Percentiles rank a stretch among this genome's conserved stretches.
phyloP scores from a whole-genome alignment of 148 eudicot genomes.

The Rhododendron ferrugineum region DNA sequence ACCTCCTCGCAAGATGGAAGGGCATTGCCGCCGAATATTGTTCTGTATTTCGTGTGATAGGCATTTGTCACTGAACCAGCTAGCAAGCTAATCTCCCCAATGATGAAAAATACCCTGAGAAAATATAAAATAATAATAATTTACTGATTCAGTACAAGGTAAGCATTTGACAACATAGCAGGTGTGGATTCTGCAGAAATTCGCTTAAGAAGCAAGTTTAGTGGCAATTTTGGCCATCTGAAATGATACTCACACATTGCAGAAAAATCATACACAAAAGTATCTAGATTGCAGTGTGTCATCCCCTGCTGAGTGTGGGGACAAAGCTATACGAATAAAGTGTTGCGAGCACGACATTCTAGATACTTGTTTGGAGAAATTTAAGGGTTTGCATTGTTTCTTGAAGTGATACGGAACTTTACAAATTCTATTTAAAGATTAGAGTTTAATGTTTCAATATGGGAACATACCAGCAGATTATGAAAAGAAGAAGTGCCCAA shows the following conservation, averaged over 20 bases:
- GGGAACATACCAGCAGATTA: conserved; percentile 66
- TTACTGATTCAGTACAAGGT: background rate
- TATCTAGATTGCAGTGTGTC: background rate
- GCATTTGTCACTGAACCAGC: conserved; percentile 60
- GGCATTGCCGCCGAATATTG: conserved; percentile 28
- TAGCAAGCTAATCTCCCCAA: conserved; percentile 46
- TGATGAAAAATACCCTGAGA: conserved; percentile 12
- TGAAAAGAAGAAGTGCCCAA: conserved; percentile 74
- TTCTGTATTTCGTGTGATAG: conserved; percentile 60
- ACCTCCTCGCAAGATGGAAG: conserved; percentile 71
- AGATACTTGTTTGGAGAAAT: background rate
- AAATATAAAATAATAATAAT: background rate
- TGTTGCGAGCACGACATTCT: background rate
- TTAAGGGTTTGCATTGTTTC: background rate
- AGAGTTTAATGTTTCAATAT: background rate
- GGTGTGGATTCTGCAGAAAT: background rate
- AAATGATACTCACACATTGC: background rate
- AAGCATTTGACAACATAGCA: background rate
- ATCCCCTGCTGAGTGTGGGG: background rate
- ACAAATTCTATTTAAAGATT: background rate
- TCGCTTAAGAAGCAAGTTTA: background rate
- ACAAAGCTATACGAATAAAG: background rate
- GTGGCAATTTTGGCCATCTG: background rate
- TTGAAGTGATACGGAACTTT: background rate
- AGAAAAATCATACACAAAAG: background rate